Base-by-base conservation (phyloP, 805 yeast genomes). In the Groenewaldozyma salmanticensis region DNA sequence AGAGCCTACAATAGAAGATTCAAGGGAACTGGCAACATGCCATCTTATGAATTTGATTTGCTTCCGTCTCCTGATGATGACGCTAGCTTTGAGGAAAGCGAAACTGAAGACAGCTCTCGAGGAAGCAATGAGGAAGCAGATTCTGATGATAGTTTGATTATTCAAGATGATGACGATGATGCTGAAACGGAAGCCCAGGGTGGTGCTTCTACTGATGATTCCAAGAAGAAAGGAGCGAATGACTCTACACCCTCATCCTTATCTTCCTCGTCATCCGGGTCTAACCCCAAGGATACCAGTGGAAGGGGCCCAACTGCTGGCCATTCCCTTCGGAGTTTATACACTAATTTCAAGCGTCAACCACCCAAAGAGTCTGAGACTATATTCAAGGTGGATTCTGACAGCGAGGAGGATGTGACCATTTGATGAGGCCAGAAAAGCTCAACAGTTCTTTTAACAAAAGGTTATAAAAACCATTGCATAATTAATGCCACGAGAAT, bases 11-110 rank as follows among this genome's bases (percentile, higher is more conserved):
- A 22, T n/a, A 39, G 27, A 33, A 20, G 21, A 17, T 43, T 42
- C 45, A 43, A 42, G 35, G 33, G 40, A 15, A 19, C 38, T 5
- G 43, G 47, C 2, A 21, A 46, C 3, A 29, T 27, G 41, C 43
- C 50, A 13, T 27, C 44, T 2, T 49, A 43, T 20, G 56, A 52
- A 39, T 52, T 52, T 39, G 56, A 52, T 35, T 40, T 52, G 15
- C 35, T 52, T 5, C 49, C 55, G 2, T 39, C 46, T 11, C 47
- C 35, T 17, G 54, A 49, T 17, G 45, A 44, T 7, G 48, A 39
- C 22, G 44, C 39, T 31, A 21, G 21, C 20, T n/a, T 27, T 18
- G 29, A 21, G 4, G 52, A 43, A 32, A 31, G 24, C n/a, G 49
- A 44, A 31, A 27, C 35, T 5, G 42, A 37, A 15, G 40, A 37